These are phyloP conservation scores for Malbranchea zuffiana DNA, from an alignment of 2,329 filamentous ascomycete species.

Conservation along the genomic window DNA sequence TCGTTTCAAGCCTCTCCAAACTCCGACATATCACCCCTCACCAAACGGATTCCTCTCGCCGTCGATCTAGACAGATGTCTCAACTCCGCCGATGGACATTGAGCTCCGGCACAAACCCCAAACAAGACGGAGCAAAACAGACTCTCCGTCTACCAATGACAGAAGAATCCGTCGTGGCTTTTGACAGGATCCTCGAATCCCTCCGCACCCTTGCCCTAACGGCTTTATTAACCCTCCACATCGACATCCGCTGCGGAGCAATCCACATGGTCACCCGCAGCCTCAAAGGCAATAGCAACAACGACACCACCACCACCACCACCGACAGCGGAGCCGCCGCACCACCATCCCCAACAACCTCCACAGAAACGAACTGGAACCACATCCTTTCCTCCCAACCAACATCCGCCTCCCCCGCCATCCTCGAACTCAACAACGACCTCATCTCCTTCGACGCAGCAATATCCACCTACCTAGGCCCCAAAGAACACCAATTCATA, in stretches of 20 bases:
- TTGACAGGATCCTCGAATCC: slow-evolving; percentile 75
- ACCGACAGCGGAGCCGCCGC: slow-evolving; percentile 10
- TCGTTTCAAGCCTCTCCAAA: slow-evolving; percentile 69
- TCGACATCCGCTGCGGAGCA: slow-evolving; percentile 77
- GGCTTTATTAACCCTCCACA: slow-evolving; percentile 73
- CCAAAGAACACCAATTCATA: slow-evolving; percentile 62
- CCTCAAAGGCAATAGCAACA: slow-evolving; percentile 46
- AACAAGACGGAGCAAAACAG: slow-evolving; percentile 46
- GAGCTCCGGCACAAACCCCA: slow-evolving; percentile 50
- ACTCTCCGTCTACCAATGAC: slow-evolving; percentile 81
- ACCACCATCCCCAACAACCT: slow-evolving; percentile 42
- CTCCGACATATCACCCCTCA: slow-evolving; percentile 77
- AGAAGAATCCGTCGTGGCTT: slow-evolving; percentile 69
- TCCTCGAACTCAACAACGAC: slow-evolving; percentile 73
- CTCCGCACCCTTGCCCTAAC: slow-evolving; percentile 71
- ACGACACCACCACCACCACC: slow-evolving; percentile 23
- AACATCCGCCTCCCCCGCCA: slow-evolving; percentile 46
- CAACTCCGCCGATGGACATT: slow-evolving; percentile 75
- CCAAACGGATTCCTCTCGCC: slow-evolving; percentile 51
- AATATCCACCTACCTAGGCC: slow-evolving; percentile 59
- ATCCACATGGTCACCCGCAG: slow-evolving; percentile 62
- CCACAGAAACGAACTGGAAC: slow-evolving; percentile 59
- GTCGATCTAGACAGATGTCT: slow-evolving; percentile 32
- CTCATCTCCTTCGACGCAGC: slow-evolving; percentile 83
- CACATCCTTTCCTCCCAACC: slow-evolving; percentile 34